Evolutionary conservation across 192 early-diverging fungal genomes (phyloP).

Genomic region (Cetraspora pellucida): DNA sequence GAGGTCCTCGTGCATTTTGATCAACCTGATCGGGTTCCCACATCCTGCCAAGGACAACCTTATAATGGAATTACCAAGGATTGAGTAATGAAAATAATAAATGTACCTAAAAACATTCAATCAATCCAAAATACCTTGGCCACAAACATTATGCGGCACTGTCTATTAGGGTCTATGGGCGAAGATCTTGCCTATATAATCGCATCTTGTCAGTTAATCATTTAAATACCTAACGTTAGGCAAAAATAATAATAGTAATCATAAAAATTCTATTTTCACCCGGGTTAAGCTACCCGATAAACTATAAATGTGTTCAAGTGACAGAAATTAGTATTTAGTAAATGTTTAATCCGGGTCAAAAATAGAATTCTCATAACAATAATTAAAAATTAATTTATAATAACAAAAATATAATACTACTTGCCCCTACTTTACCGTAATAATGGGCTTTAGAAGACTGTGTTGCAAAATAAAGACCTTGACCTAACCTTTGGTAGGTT

Average conservation of each 20-base stretch:
- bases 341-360: background rate
- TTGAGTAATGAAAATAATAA: background rate
- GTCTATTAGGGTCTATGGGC: background rate
- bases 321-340: too few species aligned
- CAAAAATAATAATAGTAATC: too few species aligned
- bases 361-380: background rate
- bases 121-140: background rate
- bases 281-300: too few species aligned
- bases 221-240: too few species aligned
- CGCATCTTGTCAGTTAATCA: too few species aligned
- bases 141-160: slow-evolving; percentile 20
- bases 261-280: too few species aligned
- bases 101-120: background rate
- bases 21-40: slow-evolving; percentile 13
- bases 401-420: background rate
- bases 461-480: slow-evolving; percentile 30
- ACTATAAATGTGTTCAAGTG: too few species aligned
- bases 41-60: slow-evolving; percentile 6
- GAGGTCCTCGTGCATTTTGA: background rate
- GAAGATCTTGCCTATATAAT: slow-evolving; percentile 1
- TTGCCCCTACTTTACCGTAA: slow-evolving; percentile 29
- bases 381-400: background rate
- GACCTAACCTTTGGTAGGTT: slow-evolving; percentile 21
- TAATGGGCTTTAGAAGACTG: slow-evolving; percentile 25
- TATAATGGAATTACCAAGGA: background rate